Percentiles rank a stretch among this genome's conserved stretches.
phyloP scores from a whole-genome alignment of 2,329 filamentous ascomycete species.

The Phaeosphaeriaceae sp. region DNA sequence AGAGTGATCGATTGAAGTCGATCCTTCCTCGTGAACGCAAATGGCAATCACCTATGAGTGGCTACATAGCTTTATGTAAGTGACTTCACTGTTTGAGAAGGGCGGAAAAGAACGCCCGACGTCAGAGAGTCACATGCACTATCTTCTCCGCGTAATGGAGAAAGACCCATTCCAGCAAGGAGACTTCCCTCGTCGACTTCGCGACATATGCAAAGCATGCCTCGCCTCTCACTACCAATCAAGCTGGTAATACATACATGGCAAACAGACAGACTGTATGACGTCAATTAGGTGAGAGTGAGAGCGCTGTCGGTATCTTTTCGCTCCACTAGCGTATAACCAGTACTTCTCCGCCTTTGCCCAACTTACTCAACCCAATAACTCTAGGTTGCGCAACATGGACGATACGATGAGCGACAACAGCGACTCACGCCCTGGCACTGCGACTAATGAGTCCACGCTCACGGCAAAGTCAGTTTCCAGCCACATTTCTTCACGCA shows the following conservation, averaged over 20 bases:
- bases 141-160: too few species aligned
- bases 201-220: too few species aligned
- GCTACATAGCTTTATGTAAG: too few species aligned
- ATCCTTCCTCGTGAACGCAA: too few species aligned
- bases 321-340: neutral
- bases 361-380: neutral
- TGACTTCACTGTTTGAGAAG: too few species aligned
- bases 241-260: neutral
- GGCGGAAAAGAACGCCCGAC: too few species aligned
- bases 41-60: too few species aligned
- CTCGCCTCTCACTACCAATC: neutral
- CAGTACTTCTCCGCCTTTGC: too few species aligned
- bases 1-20: too few species aligned
- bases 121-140: too few species aligned
- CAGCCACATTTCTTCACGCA: neutral
- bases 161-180: too few species aligned
- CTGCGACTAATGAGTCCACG: neutral
- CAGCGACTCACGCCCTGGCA: neutral
- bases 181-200: too few species aligned
- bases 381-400: neutral
- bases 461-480: neutral
- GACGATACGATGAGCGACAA: neutral
- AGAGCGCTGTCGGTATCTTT: neutral
- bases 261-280: neutral
- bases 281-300: neutral